These are phyloP conservation scores for Saturnispora serradocipensis DNA, from an alignment of 805 yeast species.

Conservation along the genomic window DNA sequence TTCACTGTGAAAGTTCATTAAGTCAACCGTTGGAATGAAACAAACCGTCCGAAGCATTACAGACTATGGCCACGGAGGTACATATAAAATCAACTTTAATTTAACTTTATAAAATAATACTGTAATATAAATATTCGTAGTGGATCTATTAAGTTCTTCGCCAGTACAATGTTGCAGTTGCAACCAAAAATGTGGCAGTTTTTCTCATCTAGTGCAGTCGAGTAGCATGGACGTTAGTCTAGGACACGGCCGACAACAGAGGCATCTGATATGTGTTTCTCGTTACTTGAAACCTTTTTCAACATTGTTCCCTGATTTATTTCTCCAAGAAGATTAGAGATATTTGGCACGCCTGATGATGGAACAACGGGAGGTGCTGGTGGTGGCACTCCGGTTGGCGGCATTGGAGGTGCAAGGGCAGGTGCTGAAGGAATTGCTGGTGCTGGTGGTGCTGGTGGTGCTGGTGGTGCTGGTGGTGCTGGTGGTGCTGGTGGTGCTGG, in stretches of 20 bases:
- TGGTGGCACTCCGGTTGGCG: slow-evolving; percentile 24
- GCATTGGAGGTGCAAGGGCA: slow-evolving; percentile 25
- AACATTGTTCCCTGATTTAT: slow-evolving; percentile 44
- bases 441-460: slow-evolving; percentile 20
- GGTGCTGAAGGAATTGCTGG: slow-evolving; percentile 26
- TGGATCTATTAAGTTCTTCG: not conserved
- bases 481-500: slow-evolving; percentile 24
- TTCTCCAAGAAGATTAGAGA: slow-evolving; percentile 42
- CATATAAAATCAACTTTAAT: not conserved
- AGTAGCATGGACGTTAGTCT: not conserved
- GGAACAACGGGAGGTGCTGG: slow-evolving; percentile 22
- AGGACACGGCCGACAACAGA: slow-evolving; percentile 44
- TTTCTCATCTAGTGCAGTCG: not conserved
- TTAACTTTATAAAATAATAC: not conserved
- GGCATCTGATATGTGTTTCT: slow-evolving; percentile 38
- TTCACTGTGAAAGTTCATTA: not conserved
- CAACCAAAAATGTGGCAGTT: not conserved
- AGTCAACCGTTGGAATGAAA: not conserved
- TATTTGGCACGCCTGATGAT: slow-evolving; percentile 25
- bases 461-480: slow-evolving; percentile 22
- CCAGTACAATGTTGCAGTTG: no score
- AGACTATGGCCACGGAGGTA: not conserved
- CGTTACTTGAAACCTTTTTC: slow-evolving; percentile 40
- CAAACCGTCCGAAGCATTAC: not conserved
- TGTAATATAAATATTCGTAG: not conserved